Base-by-base conservation (phyloP, 228 moss, liverwort and hornwort species). In the Sphagnum magellanicum region DNA sequence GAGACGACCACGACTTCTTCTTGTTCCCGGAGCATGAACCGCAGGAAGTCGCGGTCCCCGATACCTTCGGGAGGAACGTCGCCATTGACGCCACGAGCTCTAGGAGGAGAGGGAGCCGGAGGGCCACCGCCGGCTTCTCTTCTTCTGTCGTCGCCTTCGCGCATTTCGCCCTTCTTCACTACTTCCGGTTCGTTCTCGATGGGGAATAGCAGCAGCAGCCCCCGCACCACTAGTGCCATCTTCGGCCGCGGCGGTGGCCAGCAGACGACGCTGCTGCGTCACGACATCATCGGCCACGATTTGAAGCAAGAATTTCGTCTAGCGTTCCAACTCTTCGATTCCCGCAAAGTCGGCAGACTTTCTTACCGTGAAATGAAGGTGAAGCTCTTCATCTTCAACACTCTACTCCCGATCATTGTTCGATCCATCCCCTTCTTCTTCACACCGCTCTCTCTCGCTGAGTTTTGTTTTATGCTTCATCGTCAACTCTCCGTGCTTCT, bases 301-400 rank as follows among this genome's bases (percentile, higher is more conserved):
- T 85, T 85, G 50, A 87, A 73, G 63, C 70, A 87, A 52, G 81
- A 92, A 74, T 83, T 92, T 17, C 78, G 13, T 61, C 68, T 89
- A 10, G 70, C 84, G 47, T 90, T 90, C 53, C 79, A 81, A 70
- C 75, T 92, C 58, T 86, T 82, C 69, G 86, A 90, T 57, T 77
- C 76, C 3, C 64, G 82, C 61, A 86, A 82, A 71, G 65, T 79
- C 63, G 78, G 84, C 16, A 86, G 81, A 78, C 78, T 85, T 59
- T 76, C 68, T 5, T 79, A 72, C 51, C 72, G 75, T 73, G 88
- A 90, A 66, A 62, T 92, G 32, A 90, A 92, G 92, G 86, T 90
- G 65, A 70, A 66, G 16, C 1, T 11, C 49, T 64, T 49, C 14
- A 13, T 49, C 64, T 64, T 49, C 12, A 61, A 61, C 9, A 55